Evolutionary conservation across 805 yeast species (phyloP), one percentile per base, ranked within the genome.

Genomic region (Ogataea glucozyma): DNA sequence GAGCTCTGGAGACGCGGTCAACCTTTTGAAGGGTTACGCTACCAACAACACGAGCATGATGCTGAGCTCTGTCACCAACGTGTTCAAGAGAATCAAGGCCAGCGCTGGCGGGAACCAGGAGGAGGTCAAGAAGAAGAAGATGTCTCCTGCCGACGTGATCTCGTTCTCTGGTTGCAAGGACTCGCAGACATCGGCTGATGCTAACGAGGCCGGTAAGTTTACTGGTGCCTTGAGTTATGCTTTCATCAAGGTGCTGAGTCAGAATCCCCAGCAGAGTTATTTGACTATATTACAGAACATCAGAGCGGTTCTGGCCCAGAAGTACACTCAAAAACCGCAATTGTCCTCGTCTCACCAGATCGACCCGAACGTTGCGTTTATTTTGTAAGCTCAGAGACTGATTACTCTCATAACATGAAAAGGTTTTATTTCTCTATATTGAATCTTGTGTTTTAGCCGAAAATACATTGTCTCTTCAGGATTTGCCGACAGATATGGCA

Each of bases 151-250:
- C 2, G 95, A 87, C 64, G 85, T 82, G 14, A 76, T 87, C 18
- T 75, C 79, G 64, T 67, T 87, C 41, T 80, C 88, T 3, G 96
- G 95, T 4, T 88, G 95, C 52, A 85, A 84, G 59, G 96, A 87
- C 64, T 73, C 77, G 40, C 95, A 87, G 65, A 87, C 95, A 0
- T 76, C 84, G 43, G 95, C 95, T 6, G 95, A 87, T 62, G 85
- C 95, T 0, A 70, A 68, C 16, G 88, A 83, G 57, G 80, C 78
- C 27, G 89, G 90, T 20, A 66, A 64, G 10, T 76, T 81, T 31
- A 85, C 93, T 0, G 96, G 96, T 44, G 96, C 96, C 4, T 83
- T 87, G 86, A 82, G 89, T 18, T 85, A 79, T 66, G 83, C 95
- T 1, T 85, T 88, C 55, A 71, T 85, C 34, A 70, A 72, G 47